Base-by-base conservation (phyloP, 129 eudicot species). In the Deinandra increscens region DNA sequence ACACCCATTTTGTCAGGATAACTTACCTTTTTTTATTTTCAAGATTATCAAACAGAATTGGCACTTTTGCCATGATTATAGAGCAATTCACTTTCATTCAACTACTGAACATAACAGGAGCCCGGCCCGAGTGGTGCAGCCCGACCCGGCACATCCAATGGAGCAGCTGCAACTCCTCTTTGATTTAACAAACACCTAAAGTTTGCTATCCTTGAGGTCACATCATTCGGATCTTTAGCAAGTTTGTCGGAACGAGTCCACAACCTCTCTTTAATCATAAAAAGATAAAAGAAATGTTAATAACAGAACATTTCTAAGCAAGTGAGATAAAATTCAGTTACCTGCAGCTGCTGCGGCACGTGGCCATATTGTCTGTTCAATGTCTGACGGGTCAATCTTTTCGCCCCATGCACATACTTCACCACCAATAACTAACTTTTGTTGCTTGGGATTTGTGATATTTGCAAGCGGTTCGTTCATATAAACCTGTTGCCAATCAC, bases 271-370 rank as follows among this genome's bases (percentile, higher is more conserved):
- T 42, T 46, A 71, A 38, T 62, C 71, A 69, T n/a, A 54, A 3
- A 23, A 29, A 33, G 44, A 44, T 10, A 14, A 18, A 59, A 19
- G 2, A 34, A 37, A 64, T n/a, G 51, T 48, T 51, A 60, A 42
- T 11, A n/a, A 66, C 26, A 64, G 10, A 51, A 61, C 39, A 43
- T 60, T 19, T 42, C 19, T 66, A 26, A 42, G 43, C 34, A 37
- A 0, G 23, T 34, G 14, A 31, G 36, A 44, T 17, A 20, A 60
- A 45, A 36, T 22, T 50, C 9, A 15, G 61, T 37, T 80, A 91
- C 98, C 98, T 81, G 95, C 97, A 50, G 98, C 97, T 2, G 98
- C 98, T 0, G 97, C 95, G 48, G 96, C 98, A 54, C 98, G 95
- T 23, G 98, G 98, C 98, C 98, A 93, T 63, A 93, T 87, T 34